phyloP scores from a whole-genome alignment of 768 basidiomycete species.

The Rhodocollybia butyracea region DNA sequence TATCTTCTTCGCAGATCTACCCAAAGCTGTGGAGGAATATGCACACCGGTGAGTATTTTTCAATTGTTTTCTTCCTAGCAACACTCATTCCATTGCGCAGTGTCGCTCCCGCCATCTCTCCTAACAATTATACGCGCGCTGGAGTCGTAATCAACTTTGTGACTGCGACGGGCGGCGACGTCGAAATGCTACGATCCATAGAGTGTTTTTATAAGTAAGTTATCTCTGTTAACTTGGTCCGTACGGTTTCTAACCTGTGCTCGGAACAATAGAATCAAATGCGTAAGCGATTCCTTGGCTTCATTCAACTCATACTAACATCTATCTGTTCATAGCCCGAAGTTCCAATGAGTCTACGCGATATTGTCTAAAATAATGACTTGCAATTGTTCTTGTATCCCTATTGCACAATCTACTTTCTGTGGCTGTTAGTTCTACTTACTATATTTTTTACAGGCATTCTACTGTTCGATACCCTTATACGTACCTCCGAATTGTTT shows the following conservation, averaged over 20 bases:
- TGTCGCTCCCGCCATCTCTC: conserved; percentile 84
- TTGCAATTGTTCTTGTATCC: conserved; percentile 72
- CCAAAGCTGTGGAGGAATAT: conserved; percentile 96
- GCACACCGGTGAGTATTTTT: conserved; percentile 70
- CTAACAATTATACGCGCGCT: conserved; percentile 73
- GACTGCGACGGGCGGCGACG: conserved; percentile 95
- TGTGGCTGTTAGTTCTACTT: conserved; percentile 30
- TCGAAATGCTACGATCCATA: conserved; percentile 97
- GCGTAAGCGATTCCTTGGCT: conserved; percentile 53
- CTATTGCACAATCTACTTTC: conserved; percentile 51
- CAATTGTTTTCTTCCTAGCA: neutral
- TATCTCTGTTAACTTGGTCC: conserved; percentile 11
- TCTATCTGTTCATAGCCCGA: conserved; percentile 59
- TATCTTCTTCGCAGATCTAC: conserved; percentile 57
- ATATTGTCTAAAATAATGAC: conserved; percentile 70
- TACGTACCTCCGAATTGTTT: conserved; percentile 58
- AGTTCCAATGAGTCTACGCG: conserved; percentile 87
- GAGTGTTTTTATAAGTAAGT: conserved; percentile 96
- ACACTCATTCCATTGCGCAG: conserved; percentile 31
- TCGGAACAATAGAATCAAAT: conserved; percentile 69
- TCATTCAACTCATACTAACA: neutral
- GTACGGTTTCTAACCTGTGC: conserved; percentile 14
- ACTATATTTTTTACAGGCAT: conserved; percentile 50
- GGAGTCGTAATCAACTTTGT: conserved; percentile 97
- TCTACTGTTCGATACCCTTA: conserved; percentile 73